A percentile compares a stretch with the other conserved stretches of the same genome.
phyloP scores from a whole-genome alignment of 148 eudicot species.

The Vaccinium darrowii region DNA sequence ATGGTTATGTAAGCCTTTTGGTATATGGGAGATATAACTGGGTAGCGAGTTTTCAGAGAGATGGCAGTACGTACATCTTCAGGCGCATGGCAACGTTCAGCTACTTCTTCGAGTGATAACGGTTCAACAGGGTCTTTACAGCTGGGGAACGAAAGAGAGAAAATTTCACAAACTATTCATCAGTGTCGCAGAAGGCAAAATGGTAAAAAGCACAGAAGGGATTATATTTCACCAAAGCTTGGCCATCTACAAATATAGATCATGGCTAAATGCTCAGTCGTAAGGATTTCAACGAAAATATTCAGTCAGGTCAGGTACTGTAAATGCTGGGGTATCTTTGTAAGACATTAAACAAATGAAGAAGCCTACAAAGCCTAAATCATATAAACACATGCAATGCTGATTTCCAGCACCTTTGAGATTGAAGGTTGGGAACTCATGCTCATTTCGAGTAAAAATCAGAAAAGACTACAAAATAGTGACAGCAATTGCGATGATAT shows the following conservation, averaged over 20 bases:
- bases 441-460: background rate
- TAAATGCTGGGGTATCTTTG: background rate
- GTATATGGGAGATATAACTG: background rate
- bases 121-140: slow-evolving; percentile 95
- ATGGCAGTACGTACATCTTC: slow-evolving; percentile 56
- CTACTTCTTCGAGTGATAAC: slow-evolving; percentile 84
- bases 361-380: background rate
- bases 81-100: slow-evolving; percentile 86
- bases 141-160: slow-evolving; percentile 37
- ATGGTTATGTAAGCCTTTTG: background rate
- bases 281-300: background rate
- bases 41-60: background rate
- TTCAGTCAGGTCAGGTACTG: background rate
- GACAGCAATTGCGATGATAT: background rate
- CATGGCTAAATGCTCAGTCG: background rate
- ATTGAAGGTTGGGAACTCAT: background rate
- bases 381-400: background rate
- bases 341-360: background rate
- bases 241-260: background rate
- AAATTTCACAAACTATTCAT: slow-evolving; percentile 4
- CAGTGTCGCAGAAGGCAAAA: background rate
- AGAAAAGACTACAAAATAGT: background rate
- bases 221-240: slow-evolving; percentile 3
- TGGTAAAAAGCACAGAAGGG: background rate
- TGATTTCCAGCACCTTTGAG: background rate